These are phyloP conservation scores for Dactylis glomerata DNA, from an alignment of 176 grass and related monocot species.

Conservation along the genomic window DNA sequence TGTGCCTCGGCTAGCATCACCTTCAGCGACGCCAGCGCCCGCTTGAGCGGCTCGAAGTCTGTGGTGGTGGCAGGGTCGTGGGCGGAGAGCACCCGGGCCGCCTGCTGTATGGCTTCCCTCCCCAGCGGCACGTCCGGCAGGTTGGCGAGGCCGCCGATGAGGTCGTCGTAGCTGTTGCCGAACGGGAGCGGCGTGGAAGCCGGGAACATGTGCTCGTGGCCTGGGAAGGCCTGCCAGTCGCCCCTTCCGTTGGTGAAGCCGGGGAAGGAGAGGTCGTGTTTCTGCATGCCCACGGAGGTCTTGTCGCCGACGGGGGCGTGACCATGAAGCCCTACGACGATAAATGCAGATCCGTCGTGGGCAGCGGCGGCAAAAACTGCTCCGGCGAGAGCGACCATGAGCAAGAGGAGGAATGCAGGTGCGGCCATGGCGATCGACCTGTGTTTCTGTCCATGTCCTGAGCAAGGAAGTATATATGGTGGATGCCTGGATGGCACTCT, in stretches of 20 bases:
- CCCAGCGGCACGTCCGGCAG: neutral
- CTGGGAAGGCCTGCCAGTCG: neutral
- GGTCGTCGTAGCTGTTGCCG: neutral
- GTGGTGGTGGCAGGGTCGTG: neutral
- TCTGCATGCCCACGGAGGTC: neutral
- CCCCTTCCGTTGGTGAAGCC: neutral
- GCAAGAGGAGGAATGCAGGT: neutral
- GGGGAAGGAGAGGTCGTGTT: neutral
- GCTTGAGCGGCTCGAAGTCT: neutral
- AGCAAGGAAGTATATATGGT: too few relatives aligned
- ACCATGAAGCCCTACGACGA: neutral
- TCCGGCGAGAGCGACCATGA: neutral
- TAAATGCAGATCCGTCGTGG: neutral
- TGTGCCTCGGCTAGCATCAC: neutral
- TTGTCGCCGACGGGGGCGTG: neutral
- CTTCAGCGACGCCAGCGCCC: neutral
- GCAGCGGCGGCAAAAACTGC: neutral
- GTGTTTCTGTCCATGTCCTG: too few relatives aligned
- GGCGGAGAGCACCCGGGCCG: neutral
- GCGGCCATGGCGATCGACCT: neutral
- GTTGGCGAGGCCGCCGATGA: neutral
- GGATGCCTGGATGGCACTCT: too few relatives aligned
- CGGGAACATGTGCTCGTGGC: neutral
- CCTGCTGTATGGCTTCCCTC: neutral
- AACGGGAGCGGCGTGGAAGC: neutral